Base-by-base conservation (phyloP, 2,329 filamentous ascomycete species). In the Cercospora beticola region DNA sequence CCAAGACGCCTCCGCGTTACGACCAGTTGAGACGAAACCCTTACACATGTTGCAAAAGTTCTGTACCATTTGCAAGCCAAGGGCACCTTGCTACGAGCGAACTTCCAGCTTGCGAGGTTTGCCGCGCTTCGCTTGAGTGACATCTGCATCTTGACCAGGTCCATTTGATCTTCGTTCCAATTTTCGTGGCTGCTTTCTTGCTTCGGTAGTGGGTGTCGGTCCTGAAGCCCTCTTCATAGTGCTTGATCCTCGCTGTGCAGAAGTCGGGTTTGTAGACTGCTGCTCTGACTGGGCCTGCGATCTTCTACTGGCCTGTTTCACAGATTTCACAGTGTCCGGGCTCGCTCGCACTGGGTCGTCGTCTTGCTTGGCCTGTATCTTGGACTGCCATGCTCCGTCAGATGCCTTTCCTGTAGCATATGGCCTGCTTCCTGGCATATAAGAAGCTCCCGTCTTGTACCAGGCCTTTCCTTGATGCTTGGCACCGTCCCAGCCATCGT, bases 181-280 rank as follows among this genome's bases (percentile, higher is more conserved):
- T 60, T 73, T 73, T 5, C 68, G 67, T 18, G 71, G 71, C 54
- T 70, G 70, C 56, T 70, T 71, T 9, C 71, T 66, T 40, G 64
- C 23, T n/a, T 63, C 30, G 6, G 65, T 59, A 8, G 49, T 56
- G 4, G 49, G 23, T 30, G 49, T 56, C 7, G 49, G 49, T 3
- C 49, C 49, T 28, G 23, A 30, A 28, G 49, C 23, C 5, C 49
- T 56, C 14, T 56, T 56, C 49, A 56, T 16, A n/a, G 23, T 30
- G 49, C 46, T 52, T 9, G 18, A 26, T 23, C 10, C 46, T 52
- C 12, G 49, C 23, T 56, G 12, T 30, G 49, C 7, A 56, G 49
- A 56, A 56, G 23, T 9, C 6, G 49, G 23, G 1, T n/a, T 1
- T 5, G 49, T 4, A 30, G 21, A 21, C 49, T 40, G 52, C 64